Percentiles rank a stretch among this genome's conserved stretches.
phyloP scores from a whole-genome alignment of 441 rosid genomes.

The Daphne laureola region DNA sequence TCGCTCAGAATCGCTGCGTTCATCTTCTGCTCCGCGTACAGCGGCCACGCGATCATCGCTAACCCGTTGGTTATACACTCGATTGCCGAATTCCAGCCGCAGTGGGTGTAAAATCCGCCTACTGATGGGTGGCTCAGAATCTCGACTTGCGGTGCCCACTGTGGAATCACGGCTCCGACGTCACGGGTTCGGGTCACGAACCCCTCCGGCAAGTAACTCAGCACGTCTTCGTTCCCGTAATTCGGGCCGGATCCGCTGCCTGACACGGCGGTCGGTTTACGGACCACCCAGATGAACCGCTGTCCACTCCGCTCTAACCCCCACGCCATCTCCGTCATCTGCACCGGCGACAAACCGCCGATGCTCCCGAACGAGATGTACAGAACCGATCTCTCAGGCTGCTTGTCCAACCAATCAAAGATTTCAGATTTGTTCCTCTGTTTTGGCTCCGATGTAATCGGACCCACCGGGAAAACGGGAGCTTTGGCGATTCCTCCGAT shows the following conservation, averaged over 20 bases:
- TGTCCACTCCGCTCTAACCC: conserved; percentile 35
- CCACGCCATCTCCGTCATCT: conserved; percentile 31
- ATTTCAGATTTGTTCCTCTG: neutral
- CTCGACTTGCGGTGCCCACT: conserved; percentile 11
- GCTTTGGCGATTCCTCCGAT: conserved; percentile 16
- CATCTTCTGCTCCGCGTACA: conserved; percentile 7
- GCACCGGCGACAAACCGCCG: conserved; percentile 22
- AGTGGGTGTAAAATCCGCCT: conserved; percentile 6
- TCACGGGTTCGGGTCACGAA: conserved; percentile 1
- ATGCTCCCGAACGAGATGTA: conserved; percentile 27
- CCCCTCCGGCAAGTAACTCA: conserved; percentile 5
- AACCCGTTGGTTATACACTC: conserved; percentile 5
- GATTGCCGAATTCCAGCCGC: conserved; percentile 9
- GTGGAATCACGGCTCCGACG: neutral
- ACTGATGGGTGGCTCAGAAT: conserved; percentile 9
- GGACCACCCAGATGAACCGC: conserved; percentile 40
- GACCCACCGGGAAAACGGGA: conserved; percentile 37
- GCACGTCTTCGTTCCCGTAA: neutral
- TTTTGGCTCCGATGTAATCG: conserved; percentile 11
- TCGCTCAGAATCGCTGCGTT: conserved; percentile 3
- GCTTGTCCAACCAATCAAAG: conserved; percentile 21
- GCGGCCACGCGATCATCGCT: conserved; percentile 9
- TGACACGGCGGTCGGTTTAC: conserved; percentile 16
- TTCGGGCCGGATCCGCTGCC: conserved; percentile 4
- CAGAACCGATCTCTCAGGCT: conserved; percentile 17